Conservation (phyloP, 345 rosid species). For the Lenwebbia sp. region DNA sequence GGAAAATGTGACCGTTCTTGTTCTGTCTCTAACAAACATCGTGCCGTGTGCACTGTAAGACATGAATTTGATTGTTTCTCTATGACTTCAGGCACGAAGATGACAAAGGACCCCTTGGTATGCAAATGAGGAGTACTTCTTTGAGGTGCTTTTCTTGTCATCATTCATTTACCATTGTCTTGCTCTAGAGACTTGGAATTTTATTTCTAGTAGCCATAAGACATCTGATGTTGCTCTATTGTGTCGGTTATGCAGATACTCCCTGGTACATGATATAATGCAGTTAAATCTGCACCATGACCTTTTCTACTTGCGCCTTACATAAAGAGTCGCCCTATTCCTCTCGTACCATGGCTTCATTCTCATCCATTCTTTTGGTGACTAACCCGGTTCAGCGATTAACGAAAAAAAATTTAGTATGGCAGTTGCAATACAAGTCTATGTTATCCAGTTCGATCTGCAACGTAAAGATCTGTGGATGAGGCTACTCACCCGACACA, state of each 20-base stretch:
- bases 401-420: not conserved
- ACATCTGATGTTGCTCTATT: not conserved
- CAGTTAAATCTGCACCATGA: not conserved
- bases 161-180: not conserved
- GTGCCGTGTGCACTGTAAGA: conserved; percentile 1
- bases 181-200: not conserved
- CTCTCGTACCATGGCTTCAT: not conserved
- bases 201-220: not conserved
- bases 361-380: not conserved
- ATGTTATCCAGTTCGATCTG: not conserved
- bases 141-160: not conserved
- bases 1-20: not conserved
- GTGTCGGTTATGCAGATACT: not conserved
- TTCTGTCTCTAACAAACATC: not conserved
- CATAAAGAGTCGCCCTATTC: not conserved
- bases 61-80: conserved; percentile 4
- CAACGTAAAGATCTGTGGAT: not conserved
- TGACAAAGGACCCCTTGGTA: conserved; percentile 2
- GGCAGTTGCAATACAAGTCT: not conserved
- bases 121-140: not conserved
- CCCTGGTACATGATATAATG: not conserved
- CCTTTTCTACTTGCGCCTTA: not conserved
- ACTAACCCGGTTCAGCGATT: not conserved
- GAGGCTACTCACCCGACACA: not conserved
- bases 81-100: not conserved